Evolutionary conservation across 2,329 filamentous ascomycete genomes (phyloP).

Genomic region (Whalleya microplaca): DNA sequence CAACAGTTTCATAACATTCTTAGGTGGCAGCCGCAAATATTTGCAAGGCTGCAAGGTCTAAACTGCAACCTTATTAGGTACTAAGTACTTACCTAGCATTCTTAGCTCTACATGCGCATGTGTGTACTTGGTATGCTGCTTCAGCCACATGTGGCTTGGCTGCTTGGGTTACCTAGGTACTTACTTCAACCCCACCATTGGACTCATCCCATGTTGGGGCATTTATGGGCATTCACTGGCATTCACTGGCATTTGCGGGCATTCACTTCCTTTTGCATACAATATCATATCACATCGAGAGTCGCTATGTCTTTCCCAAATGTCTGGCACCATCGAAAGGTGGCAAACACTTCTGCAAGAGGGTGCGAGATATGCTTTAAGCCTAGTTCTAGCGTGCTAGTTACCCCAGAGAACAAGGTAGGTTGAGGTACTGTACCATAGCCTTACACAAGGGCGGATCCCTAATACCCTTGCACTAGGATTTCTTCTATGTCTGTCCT

Average conservation of each 20-base stretch:
- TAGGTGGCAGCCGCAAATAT: not conserved
- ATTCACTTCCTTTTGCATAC: not conserved
- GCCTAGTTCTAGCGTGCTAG: slow-evolving; percentile 81
- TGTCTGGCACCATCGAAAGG: slow-evolving; percentile 81
- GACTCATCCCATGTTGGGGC: no score
- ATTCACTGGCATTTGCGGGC: no score
- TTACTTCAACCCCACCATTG: not conserved
- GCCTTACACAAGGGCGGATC: slow-evolving; percentile 9
- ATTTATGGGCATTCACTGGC: no score
- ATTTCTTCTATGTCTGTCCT: slow-evolving; percentile 91
- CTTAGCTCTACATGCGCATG: no score
- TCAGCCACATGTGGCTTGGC: not conserved
- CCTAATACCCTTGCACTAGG: slow-evolving; percentile 44
- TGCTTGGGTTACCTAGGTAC: not conserved
- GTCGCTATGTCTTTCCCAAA: slow-evolving; percentile 67
- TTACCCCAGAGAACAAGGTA: slow-evolving; percentile 89
- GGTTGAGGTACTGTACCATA: slow-evolving; percentile 18
- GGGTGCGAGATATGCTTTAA: slow-evolving; percentile 93
- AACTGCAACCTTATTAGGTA: no score
- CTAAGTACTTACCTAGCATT: no score
- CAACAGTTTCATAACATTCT: not conserved
- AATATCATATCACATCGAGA: not conserved
- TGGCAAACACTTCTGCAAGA: slow-evolving; percentile 82
- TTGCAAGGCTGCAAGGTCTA: not conserved
- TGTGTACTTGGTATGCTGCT: no score